Evolutionary conservation across 1,139 yeast genomes (phyloP).

Genomic region (Kodamaea sp.): DNA sequence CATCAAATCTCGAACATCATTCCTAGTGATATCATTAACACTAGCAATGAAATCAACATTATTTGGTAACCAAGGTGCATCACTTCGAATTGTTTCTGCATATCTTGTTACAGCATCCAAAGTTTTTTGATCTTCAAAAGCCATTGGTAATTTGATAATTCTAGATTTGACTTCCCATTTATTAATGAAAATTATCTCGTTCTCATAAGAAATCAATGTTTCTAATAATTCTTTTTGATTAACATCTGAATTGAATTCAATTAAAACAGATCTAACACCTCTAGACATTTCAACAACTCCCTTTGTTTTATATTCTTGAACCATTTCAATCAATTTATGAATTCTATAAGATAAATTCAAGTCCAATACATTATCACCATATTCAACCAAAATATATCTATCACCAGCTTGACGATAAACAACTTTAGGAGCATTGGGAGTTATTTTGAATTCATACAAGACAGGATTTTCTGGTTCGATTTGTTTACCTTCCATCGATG

Average conservation of each 20-base stretch:
- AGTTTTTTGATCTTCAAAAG: conserved; percentile 88
- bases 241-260: conserved; percentile 71
- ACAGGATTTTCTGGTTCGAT: conserved; percentile 58
- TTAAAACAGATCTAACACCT: conserved; percentile 91
- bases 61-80: conserved; percentile 97
- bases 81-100: conserved; percentile 85
- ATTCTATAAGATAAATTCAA: conserved; percentile 82
- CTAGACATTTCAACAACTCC: conserved; percentile 96
- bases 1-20: conserved; percentile 75
- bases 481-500: conserved; percentile 29
- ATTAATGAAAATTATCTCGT: conserved; percentile 65
- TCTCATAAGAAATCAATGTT: conserved; percentile 68
- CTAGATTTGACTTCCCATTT: conserved; percentile 86
- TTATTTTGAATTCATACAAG: conserved; percentile 45
- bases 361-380: conserved; percentile 85
- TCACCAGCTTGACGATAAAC: conserved; percentile 97
- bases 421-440: conserved; percentile 61
- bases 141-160: conserved; percentile 85
- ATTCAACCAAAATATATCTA: conserved; percentile 83
- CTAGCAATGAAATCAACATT: conserved; percentile 92
- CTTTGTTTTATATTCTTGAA: conserved; percentile 55
- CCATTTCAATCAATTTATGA: conserved; percentile 74
- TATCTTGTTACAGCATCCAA: conserved; percentile 86
- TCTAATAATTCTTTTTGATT: conserved; percentile 60
- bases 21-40: conserved; percentile 75